Base-by-base conservation (phyloP, 768 basidiomycete genomes). In the Rhodotorula paludigena region DNA sequence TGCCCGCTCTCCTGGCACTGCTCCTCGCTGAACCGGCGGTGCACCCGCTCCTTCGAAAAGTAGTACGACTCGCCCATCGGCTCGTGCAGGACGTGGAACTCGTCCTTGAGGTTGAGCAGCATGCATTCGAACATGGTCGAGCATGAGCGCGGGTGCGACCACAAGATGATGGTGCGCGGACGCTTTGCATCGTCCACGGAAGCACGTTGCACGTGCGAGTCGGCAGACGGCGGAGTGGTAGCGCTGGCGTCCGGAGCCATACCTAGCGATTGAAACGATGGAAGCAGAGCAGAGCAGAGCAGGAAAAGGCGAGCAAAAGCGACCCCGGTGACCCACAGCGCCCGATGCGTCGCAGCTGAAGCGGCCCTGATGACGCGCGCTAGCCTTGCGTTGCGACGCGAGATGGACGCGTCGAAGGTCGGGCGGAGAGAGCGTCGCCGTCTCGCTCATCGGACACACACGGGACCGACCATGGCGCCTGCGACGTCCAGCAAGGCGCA, bases 71-170 rank as follows among this genome's bases (percentile, higher is more conserved):
- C 69, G 8, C 72, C 72, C 42, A 60, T 64, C 14, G 73, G 67
- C 62, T 75, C 75, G 60, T 76, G 75, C n/a, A 73, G 56, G 21
- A 76, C 75, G 11, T 64, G 51, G 56, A 73, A 69, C 39, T 57
- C 63, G 45, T 64, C 45, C 7, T 58, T 55, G 11, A 48, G 49
- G 10, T 58, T 51, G 11, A 76, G 55, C 41, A 75, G 41, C 38
- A 65, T 65, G 36, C 68, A 66, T 49, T 75, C 76, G 59, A 76
- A 75, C 74, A 74, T 74, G 51, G 75, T 76, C 3, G 63, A 66
- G 28, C 63, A 52, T 7, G 56, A 60, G 1, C 73, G 53, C 0
- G 72, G 72, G 16, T 73, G 72, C 25, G 44, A 65, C 73, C 73
- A 74, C 9, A 74, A 63, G 48, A 71, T 68, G 56, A 71, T 42